Conservation (phyloP, 192 early-diverging fungal genomes). For the Phlyctochytrium arcticum region DNA sequence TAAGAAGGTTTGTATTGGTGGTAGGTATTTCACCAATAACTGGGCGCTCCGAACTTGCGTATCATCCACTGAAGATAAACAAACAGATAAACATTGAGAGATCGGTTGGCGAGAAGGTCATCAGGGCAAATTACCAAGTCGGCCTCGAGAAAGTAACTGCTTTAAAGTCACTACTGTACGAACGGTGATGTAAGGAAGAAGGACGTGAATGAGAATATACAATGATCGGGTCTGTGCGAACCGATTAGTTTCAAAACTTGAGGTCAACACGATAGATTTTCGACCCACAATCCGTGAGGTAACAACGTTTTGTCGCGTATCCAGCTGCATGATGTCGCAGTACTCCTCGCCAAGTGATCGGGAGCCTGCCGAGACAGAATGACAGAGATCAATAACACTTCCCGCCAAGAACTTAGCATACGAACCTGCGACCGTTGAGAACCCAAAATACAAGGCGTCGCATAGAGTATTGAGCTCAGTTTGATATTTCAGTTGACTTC, state of each 20-base stretch:
- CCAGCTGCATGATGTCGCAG: slow-evolving; percentile 76
- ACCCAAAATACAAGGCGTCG: slow-evolving; percentile 66
- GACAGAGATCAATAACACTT: neutral
- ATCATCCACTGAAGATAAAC: no score
- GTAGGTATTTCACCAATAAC: neutral
- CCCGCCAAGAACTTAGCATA: neutral
- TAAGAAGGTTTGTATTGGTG: neutral
- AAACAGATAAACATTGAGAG: no score
- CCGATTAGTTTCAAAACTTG: slow-evolving; percentile 1
- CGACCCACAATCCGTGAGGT: neutral
- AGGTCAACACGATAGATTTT: no score
- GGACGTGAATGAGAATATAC: neutral
- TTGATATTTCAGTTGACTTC: slow-evolving; percentile 60
- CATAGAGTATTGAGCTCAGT: slow-evolving; percentile 56
- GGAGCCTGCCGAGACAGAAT: slow-evolving; percentile 43
- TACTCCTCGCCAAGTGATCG: slow-evolving; percentile 96
- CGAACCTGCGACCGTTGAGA: slow-evolving; percentile 66
- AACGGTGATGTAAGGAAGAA: neutral
- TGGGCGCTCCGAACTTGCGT: no score
- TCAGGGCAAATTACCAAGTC: no score
- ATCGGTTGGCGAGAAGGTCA: no score
- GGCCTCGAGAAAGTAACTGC: no score
- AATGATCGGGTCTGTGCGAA: neutral
- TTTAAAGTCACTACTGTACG: no score
- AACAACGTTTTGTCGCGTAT: neutral